These are phyloP conservation scores for Stropharia rugosoannulata DNA, from an alignment of 768 basidiomycete genomes.

Conservation along the genomic window DNA sequence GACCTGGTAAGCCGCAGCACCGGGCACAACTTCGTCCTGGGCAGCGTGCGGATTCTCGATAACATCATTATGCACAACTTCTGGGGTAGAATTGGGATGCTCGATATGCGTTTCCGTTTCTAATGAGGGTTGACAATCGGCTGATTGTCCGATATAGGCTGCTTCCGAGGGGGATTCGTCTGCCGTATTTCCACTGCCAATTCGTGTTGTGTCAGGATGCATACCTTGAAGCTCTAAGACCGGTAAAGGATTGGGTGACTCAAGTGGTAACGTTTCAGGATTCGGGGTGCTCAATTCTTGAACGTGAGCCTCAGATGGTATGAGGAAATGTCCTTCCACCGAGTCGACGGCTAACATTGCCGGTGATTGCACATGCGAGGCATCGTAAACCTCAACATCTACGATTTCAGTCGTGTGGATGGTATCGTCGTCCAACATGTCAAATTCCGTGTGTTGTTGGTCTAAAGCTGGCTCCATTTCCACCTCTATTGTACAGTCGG, in stretches of 20 bases:
- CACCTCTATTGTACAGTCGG: conserved; percentile 52
- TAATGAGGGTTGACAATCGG: not conserved
- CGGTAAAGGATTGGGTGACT: not conserved
- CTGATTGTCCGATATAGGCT: not conserved
- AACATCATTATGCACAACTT: not conserved
- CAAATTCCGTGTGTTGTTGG: conserved; percentile 48
- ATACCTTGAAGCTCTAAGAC: not conserved
- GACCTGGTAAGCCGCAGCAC: not conserved
- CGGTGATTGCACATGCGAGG: conserved; percentile 22
- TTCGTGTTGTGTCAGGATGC: not conserved
- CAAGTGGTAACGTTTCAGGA: not conserved
- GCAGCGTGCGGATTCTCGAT: not conserved
- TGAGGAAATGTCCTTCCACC: not conserved
- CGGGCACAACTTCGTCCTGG: not conserved
- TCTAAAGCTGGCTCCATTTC: conserved; percentile 63
- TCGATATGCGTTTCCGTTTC: not conserved
- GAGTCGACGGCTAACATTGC: conserved; percentile 10
- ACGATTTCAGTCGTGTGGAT: conserved; percentile 30
- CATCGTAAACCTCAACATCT: conserved; percentile 52
- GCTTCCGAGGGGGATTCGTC: not conserved
- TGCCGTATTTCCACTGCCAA: not conserved
- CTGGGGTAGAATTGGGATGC: not conserved
- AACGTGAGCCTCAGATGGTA: not conserved
- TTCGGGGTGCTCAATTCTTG: not conserved
- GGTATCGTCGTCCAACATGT: conserved; percentile 48